Evolutionary conservation across 306 rosid genomes (phyloP), one percentile per base, ranked within the genome.

Genomic region (Quercus parvula): DNA sequence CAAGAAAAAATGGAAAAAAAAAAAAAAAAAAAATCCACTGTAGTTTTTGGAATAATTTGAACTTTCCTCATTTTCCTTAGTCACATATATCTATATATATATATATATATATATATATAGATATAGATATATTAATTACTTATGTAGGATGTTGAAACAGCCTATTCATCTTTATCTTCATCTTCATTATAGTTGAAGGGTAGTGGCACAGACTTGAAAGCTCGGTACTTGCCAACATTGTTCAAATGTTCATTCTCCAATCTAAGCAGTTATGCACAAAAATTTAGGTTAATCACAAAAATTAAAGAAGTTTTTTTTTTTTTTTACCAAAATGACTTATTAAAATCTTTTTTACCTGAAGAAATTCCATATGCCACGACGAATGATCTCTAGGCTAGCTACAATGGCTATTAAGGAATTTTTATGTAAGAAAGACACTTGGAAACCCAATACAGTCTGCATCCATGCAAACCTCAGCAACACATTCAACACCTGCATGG

Each of bases 161-260:
- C 31, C 78, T 71, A 83, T 24, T 83, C 89, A 24, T 90, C 81
- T 70, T 87, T 87, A 56, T 84, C 92, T 0, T 89, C 88, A 3
- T 85, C 91, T 85, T 90, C 91, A 31, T 87, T 91, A 52, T 92
- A 89, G 82, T 89, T 86, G 87, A 92, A 90, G 28, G 95, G 94
- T 20, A 89, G 78, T 5, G 97, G 95, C 72, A 92, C 91, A 1
- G 96, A 82, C 79, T 90, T 92, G 85, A 92, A 90, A 4, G 95
- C 97, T 1, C 97, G 72, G 81, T 82, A 92, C 82, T 90, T 92
- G 81, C 95, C 96, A 46, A 90, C 95, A 74, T 92, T 92, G 85
- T 85, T 92, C 83, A 90, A 77, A 79, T 92, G 97, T 85, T 90
- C 97, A 74, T 90, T 92, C 84, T 92, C 95, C 87, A 89, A 44